A percentile compares a stretch with the other conserved stretches of the same genome.
Conservation (phyloP, 108 stramenopile species). For the Fistulifera pelliculosa region DNA sequence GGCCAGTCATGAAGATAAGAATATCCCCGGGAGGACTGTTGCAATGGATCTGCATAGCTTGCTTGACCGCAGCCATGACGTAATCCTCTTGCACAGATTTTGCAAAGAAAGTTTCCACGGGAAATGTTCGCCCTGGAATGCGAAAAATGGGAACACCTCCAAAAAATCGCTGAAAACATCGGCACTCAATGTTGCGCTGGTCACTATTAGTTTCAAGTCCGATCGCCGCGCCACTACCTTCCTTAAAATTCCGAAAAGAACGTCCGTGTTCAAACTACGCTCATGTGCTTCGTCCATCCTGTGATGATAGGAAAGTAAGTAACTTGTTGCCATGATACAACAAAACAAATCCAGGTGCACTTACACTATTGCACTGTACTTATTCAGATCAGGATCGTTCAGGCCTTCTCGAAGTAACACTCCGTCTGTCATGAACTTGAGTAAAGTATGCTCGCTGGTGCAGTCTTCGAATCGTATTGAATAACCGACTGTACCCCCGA, state of each 20-base stretch:
- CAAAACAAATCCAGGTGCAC: background rate
- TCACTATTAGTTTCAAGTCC: slow-evolving; percentile 97
- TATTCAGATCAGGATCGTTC: slow-evolving; percentile 90
- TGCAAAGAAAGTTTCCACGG: slow-evolving; percentile 88
- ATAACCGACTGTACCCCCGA: slow-evolving; percentile 94
- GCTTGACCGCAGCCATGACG: slow-evolving; percentile 98
- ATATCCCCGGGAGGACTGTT: slow-evolving; percentile 96
- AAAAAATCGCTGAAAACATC: slow-evolving; percentile 90
- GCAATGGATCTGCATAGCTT: slow-evolving; percentile 95
- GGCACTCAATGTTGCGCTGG: slow-evolving; percentile 93
- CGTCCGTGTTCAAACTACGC: slow-evolving; percentile 92
- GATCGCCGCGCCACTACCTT: slow-evolving; percentile 87
- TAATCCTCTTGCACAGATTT: slow-evolving; percentile 94
- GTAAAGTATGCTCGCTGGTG: slow-evolving; percentile 73
- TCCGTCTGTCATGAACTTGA: slow-evolving; percentile 98
- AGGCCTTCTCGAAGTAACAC: slow-evolving; percentile 94
- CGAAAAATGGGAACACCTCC: slow-evolving; percentile 95
- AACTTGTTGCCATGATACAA: background rate
- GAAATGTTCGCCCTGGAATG: slow-evolving; percentile 93
- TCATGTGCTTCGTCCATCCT: slow-evolving; percentile 99
- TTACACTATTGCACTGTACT: slow-evolving; percentile 58
- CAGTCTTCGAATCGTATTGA: slow-evolving; percentile 98
- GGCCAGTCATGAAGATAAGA: slow-evolving; percentile 99
- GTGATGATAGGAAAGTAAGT: slow-evolving; percentile 11
- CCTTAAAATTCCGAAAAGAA: slow-evolving; percentile 93